A percentile compares a stretch with the other conserved stretches of the same genome.
phyloP scores from a whole-genome alignment of 2,329 filamentous ascomycete species.

The Talaromyces sp. region DNA sequence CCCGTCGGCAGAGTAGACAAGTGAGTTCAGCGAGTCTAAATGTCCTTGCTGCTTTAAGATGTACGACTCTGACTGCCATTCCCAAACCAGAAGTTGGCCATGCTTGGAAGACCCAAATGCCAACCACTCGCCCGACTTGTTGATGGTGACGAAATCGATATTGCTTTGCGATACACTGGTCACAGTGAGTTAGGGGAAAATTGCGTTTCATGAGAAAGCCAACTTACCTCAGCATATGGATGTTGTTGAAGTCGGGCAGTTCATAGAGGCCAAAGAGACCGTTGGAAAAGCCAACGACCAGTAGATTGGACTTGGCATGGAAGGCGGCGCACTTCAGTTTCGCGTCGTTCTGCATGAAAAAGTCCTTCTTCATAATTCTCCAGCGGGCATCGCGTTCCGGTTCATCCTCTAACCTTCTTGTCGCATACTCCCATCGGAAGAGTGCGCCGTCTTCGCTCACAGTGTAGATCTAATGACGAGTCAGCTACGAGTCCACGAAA shows the following conservation, averaged over 20 bases:
- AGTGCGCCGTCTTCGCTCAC: constrained; percentile 96
- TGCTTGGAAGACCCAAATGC: constrained; percentile 94
- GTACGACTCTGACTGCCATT: constrained; percentile 99
- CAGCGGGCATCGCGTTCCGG: constrained; percentile 69
- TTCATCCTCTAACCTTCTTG: constrained; percentile 57
- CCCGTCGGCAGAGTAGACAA: constrained; percentile 90
- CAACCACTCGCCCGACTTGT: constrained; percentile 91
- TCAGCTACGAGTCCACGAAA: constrained; percentile 1
- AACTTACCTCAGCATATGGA: constrained; percentile 66
- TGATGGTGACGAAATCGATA: constrained; percentile 91
- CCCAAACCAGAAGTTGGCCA: constrained; percentile 96
- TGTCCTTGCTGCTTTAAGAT: constrained; percentile 98
- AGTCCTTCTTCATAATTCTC: constrained; percentile 87
- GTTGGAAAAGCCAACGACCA: constrained; percentile 95
- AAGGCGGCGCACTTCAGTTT: constrained; percentile 87
- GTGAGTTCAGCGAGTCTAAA: constrained; percentile 89
- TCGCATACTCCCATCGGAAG: constrained; percentile 83
- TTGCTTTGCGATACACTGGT: constrained; percentile 91
- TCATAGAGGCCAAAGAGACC: constrained; percentile 93
- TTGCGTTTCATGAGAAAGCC: background rate
- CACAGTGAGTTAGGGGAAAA: constrained; percentile 13
- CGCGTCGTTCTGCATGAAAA: constrained; percentile 86
- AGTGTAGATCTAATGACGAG: constrained; percentile 64
- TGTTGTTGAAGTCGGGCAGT: constrained; percentile 90
- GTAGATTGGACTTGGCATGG: constrained; percentile 77